Evolutionary conservation across 352 stramenopile genomes (phyloP).

Genomic region (Pseudoperonospora humuli): DNA sequence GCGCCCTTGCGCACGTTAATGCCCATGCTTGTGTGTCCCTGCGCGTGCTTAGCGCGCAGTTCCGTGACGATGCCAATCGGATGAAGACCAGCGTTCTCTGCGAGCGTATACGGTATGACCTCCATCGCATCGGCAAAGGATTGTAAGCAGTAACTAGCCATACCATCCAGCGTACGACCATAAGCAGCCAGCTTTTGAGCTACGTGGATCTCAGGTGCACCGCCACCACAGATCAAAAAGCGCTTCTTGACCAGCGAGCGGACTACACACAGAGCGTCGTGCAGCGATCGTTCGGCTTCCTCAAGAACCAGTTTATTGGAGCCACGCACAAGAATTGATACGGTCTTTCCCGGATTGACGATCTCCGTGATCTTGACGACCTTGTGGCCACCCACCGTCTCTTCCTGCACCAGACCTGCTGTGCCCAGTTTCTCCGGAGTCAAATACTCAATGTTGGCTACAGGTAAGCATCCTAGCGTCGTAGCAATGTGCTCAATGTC

Average conservation of each 20-base stretch:
- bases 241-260: constrained; percentile 97
- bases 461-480: constrained; percentile 93
- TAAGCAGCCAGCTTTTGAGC: constrained; percentile 91
- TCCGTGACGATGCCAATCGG: constrained; percentile 98
- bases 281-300: constrained; percentile 96
- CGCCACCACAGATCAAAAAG: constrained; percentile 96
- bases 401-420: constrained; percentile 93
- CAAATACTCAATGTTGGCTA: constrained; percentile 98
- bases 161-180: constrained; percentile 88
- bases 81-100: constrained; percentile 98
- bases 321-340: constrained; percentile 96
- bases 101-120: constrained; percentile 98
- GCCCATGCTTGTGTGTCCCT: constrained; percentile 88
- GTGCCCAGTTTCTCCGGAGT: constrained; percentile 94
- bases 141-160: constrained; percentile 95
- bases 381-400: constrained; percentile 93
- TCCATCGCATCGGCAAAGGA: constrained; percentile 97
- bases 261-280: constrained; percentile 98
- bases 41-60: constrained; percentile 89
- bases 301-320: constrained; percentile 98
- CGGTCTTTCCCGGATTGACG: constrained; percentile 91
- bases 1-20: constrained; percentile 95
- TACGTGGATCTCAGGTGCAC: constrained; percentile 96
- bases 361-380: constrained; percentile 99
- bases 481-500: constrained; percentile 99